A percentile compares a stretch with the other conserved stretches of the same genome.
These are phyloP conservation scores for Vigna nakashimae DNA, from an alignment of 306 rosid species.

Conservation along the genomic window DNA sequence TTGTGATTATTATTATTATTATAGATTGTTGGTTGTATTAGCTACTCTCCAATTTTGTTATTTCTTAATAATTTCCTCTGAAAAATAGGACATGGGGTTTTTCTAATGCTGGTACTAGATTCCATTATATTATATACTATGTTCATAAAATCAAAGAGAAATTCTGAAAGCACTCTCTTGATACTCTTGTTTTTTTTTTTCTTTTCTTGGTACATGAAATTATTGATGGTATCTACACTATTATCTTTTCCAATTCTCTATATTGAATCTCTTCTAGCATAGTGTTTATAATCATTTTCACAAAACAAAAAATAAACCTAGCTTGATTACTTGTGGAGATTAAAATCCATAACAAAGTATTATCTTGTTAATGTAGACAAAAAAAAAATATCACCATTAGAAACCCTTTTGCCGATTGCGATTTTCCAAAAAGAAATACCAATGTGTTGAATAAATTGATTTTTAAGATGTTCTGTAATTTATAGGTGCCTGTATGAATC, in stretches of 20 bases:
- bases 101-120: not conserved
- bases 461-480: not conserved
- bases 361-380: no score
- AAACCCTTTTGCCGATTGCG: not conserved
- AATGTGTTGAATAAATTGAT: not conserved
- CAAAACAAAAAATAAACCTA: no score
- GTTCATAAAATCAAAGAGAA: not conserved
- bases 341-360: no score
- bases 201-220: not conserved
- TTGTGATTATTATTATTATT: not conserved
- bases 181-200: not conserved
- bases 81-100: not conserved
- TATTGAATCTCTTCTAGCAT: not conserved
- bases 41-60: not conserved
- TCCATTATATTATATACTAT: not conserved
- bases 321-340: no score
- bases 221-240: not conserved
- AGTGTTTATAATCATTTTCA: no score
- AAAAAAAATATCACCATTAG: not conserved
- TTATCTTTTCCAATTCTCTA: not conserved
- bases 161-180: not conserved
- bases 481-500: not conserved
- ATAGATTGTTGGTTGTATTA: slow-evolving; percentile 23
- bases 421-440: not conserved
- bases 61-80: not conserved